phyloP scores from a whole-genome alignment of 108 stramenopile species.

The Seminavis robusta region DNA sequence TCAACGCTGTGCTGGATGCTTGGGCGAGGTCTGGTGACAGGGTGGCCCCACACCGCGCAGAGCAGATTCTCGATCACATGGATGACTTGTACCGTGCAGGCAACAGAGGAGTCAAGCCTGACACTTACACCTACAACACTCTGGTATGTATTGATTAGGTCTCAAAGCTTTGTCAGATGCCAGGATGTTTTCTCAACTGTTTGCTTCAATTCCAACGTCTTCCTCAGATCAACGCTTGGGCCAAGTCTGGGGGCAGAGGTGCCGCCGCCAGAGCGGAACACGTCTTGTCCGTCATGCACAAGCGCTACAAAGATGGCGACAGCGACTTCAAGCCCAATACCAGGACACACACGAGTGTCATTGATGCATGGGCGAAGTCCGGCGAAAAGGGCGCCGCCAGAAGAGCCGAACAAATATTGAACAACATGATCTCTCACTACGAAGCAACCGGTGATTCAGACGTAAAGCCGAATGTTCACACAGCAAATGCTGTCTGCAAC shows the following conservation, averaged over 20 bases:
- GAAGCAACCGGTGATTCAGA: constrained; percentile 49
- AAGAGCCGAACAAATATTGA: constrained; percentile 45
- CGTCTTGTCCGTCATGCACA: constrained; percentile 55
- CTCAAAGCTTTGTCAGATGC: background rate
- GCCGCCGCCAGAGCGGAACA: constrained; percentile 65
- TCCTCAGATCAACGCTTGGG: constrained; percentile 79
- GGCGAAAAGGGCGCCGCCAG: constrained; percentile 51
- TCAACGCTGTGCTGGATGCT: constrained; percentile 80
- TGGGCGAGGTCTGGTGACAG: constrained; percentile 80
- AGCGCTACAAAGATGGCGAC: constrained; percentile 44
- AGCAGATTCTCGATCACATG: constrained; percentile 88
- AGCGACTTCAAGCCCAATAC: constrained; percentile 62
- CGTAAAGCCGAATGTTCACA: constrained; percentile 62
- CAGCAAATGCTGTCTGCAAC: constrained; percentile 73
- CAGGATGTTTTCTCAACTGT: background rate
- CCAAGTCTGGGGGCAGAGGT: constrained; percentile 46
- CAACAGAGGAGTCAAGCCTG: constrained; percentile 78
- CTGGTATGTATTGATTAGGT: constrained; percentile 49
- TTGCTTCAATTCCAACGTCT: constrained; percentile 36
- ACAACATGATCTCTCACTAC: constrained; percentile 41
- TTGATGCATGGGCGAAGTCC: constrained; percentile 61
- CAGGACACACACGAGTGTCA: constrained; percentile 45
- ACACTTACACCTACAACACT: constrained; percentile 85
- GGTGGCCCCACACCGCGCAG: constrained; percentile 74
- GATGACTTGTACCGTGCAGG: constrained; percentile 79